phyloP scores from a whole-genome alignment of 2,329 filamentous ascomycete species.

The Colletotrichum sp. region DNA sequence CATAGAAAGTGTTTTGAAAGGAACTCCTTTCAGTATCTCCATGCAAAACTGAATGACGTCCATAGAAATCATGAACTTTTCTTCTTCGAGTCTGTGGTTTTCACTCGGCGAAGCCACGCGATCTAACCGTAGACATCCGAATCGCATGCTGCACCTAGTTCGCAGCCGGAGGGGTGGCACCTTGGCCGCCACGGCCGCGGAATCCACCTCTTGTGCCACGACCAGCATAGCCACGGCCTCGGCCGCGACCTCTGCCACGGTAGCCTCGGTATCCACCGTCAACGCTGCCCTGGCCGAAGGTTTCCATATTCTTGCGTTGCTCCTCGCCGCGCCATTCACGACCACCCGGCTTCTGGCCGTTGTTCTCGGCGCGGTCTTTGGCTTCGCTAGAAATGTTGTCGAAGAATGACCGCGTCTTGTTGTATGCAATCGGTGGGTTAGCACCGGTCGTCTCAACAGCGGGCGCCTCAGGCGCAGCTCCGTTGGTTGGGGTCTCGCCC shows the following conservation, averaged over 20 bases:
- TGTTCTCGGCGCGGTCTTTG: constrained; percentile 82
- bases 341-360: constrained; percentile 72
- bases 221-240: constrained; percentile 58
- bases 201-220: constrained; percentile 36
- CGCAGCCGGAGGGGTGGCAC: neutral
- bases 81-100: neutral
- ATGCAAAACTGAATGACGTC: neutral
- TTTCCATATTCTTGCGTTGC: constrained; percentile 95
- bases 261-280: constrained; percentile 80
- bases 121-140: neutral
- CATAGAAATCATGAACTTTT: neutral
- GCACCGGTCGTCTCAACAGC: constrained; percentile 27
- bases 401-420: constrained; percentile 91
- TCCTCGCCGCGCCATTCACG: constrained; percentile 92
- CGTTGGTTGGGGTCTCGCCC: constrained; percentile 51
- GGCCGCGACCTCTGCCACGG: constrained; percentile 79
- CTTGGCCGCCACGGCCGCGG: constrained; percentile 35
- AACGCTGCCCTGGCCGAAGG: constrained; percentile 95
- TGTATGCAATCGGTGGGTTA: constrained; percentile 65
- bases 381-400: constrained; percentile 97
- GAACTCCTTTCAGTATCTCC: neutral
- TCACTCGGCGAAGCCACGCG: neutral
- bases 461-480: constrained; percentile 37
- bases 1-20: constrained; percentile 9
- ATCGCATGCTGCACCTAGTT: neutral